These are phyloP conservation scores for Microbotryum intermedium DNA, from an alignment of 1,284 basidiomycete genomes.

Conservation along the genomic window DNA sequence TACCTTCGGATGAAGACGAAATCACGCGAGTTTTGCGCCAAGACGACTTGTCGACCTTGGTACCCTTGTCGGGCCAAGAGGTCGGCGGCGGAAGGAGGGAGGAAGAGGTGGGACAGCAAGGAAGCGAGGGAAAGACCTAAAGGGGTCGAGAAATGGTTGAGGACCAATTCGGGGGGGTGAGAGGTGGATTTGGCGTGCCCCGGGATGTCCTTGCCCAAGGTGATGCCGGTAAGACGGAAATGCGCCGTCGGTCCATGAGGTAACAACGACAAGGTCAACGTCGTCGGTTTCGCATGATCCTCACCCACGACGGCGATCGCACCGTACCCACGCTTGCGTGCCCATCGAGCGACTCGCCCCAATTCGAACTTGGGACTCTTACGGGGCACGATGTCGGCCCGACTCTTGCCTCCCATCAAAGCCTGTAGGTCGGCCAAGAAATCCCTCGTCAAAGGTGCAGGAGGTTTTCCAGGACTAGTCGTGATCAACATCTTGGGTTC, in stretches of 20 bases:
- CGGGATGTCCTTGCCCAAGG: conserved; percentile 77
- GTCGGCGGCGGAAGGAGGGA: conserved; percentile 88
- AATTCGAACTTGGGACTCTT: conserved; percentile 90
- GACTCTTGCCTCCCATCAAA: conserved; percentile 66
- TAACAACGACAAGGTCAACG: conserved; percentile 82
- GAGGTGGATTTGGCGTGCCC: conserved; percentile 86
- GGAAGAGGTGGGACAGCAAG: conserved; percentile 92
- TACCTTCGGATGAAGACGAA: conserved; percentile 88
- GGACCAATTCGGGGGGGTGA: conserved; percentile 89
- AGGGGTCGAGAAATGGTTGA: conserved; percentile 91
- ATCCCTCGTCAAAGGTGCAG: conserved; percentile 57
- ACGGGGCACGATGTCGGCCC: conserved; percentile 77
- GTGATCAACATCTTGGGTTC: conserved; percentile 84
- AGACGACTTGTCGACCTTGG: conserved; percentile 84
- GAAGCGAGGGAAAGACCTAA: conserved; percentile 87
- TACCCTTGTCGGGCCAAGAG: conserved; percentile 23
- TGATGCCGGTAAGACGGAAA: conserved; percentile 86
- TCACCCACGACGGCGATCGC: conserved; percentile 91
- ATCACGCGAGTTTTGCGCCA: conserved; percentile 94
- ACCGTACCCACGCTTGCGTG: conserved; percentile 74
- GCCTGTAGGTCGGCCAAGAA: conserved; percentile 87
- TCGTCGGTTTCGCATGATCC: conserved; percentile 73
- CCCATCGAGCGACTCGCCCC: conserved; percentile 89
- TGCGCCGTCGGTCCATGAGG: conserved; percentile 91
- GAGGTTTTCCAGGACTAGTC: conserved; percentile 77